Conservation (phyloP, 2,329 filamentous ascomycete species). For the Byssochlamys sp. region DNA sequence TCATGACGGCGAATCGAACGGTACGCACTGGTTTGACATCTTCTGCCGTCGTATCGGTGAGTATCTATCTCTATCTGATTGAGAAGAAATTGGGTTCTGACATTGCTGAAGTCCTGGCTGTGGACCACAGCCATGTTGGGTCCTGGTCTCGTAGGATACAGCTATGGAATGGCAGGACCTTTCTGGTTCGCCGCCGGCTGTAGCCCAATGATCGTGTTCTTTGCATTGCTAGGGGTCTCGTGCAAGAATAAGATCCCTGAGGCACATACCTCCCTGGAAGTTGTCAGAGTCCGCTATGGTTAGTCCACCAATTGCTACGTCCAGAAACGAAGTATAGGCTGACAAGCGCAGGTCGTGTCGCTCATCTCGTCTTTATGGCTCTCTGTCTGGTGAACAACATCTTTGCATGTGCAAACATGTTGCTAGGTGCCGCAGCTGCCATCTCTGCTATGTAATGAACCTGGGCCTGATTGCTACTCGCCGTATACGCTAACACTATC, state of each 20-base stretch:
- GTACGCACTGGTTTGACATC: constrained; percentile 45
- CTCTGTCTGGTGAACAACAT: constrained; percentile 48
- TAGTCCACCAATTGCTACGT: constrained; percentile 2
- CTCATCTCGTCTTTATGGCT: constrained; percentile 45
- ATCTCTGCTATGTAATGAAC: constrained; percentile 28
- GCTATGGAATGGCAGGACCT: constrained; percentile 46
- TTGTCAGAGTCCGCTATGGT: constrained; percentile 45
- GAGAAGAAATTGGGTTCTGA: neutral
- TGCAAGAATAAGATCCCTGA: constrained; percentile 46
- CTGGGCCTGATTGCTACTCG: neutral
- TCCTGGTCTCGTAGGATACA: constrained; percentile 43
- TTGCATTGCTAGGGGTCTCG: constrained; percentile 42
- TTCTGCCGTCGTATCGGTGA: constrained; percentile 44
- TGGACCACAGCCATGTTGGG: constrained; percentile 47
- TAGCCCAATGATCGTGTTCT: constrained; percentile 49
- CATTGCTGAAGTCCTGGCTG: constrained; percentile 37
- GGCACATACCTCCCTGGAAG: constrained; percentile 46
- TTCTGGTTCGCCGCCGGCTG: constrained; percentile 52
- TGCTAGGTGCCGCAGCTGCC: constrained; percentile 38
- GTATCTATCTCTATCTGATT: constrained; percentile 4
- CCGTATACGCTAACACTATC: constrained; percentile 4
- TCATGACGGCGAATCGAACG: constrained; percentile 46
- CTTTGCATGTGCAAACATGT: constrained; percentile 46
- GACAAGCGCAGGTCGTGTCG: constrained; percentile 20
- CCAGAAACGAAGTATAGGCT: constrained; percentile 1